Evolutionary conservation across 441 rosid genomes (phyloP).

Genomic region (Pelargonium cotyledonis): DNA sequence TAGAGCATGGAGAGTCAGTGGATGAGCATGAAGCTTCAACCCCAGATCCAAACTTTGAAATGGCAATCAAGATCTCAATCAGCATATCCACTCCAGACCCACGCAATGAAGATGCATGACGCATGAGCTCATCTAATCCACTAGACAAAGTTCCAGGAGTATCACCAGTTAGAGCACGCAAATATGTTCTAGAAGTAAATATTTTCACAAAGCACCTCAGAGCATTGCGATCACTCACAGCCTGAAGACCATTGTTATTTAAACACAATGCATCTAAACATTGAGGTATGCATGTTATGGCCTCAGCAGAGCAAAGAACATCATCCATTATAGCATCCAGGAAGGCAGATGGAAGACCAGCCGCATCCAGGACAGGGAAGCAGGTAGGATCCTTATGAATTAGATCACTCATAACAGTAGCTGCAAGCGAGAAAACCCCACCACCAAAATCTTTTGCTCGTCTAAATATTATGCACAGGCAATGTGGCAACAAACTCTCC

Average conservation of each 20-base stretch:
- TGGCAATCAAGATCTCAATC: conserved; percentile 65
- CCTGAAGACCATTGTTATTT: conserved; percentile 80
- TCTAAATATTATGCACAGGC: conserved; percentile 75
- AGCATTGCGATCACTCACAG: conserved; percentile 78
- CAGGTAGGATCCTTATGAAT: conserved; percentile 98
- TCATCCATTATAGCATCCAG: conserved; percentile 89
- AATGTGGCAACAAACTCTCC: conserved; percentile 84
- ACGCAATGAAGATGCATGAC: conserved; percentile 88
- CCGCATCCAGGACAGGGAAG: conserved; percentile 75
- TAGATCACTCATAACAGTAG: conserved; percentile 92
- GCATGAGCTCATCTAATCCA: conserved; percentile 91
- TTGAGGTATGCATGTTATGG: conserved; percentile 93
- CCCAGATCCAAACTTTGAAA: conserved; percentile 66
- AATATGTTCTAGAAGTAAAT: conserved; percentile 69
- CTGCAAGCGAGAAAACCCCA: conserved; percentile 93
- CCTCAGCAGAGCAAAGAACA: conserved; percentile 87
- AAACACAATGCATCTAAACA: conserved; percentile 97
- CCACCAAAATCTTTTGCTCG: conserved; percentile 96
- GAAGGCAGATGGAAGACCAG: conserved; percentile 91
- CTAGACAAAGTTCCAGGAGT: conserved; percentile 76
- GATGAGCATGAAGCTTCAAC: conserved; percentile 44
- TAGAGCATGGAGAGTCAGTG: conserved; percentile 35
- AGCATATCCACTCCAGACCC: conserved; percentile 85
- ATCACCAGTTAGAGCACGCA: conserved; percentile 82
- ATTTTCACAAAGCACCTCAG: conserved; percentile 87